A percentile compares a stretch with the other conserved stretches of the same genome.
Evolutionary conservation across 495 filamentous ascomycete genomes (phyloP).

Genomic region (Hypoxylon perforatum): DNA sequence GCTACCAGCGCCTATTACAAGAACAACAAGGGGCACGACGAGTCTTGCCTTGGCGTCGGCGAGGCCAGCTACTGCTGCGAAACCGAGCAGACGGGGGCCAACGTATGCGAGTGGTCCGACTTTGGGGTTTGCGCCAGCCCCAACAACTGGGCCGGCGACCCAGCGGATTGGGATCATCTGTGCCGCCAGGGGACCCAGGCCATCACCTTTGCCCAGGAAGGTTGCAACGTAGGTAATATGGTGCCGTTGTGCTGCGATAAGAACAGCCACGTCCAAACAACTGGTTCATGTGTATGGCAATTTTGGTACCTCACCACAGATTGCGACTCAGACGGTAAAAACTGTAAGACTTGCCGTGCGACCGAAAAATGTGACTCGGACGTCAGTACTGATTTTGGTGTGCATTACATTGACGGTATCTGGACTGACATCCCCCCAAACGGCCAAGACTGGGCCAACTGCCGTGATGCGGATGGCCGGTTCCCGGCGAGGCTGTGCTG

Average conservation of each 20-base stretch:
- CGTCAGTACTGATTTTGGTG: neutral
- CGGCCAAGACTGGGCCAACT: neutral
- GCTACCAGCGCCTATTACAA: neutral
- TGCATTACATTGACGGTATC: neutral
- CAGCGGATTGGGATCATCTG: neutral
- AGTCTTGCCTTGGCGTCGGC: neutral
- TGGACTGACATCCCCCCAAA: neutral
- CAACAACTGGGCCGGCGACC: neutral
- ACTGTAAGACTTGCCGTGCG: neutral
- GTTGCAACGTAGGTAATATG: neutral
- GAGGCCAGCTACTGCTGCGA: neutral
- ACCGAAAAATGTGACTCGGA: neutral
- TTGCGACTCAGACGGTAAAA: neutral
- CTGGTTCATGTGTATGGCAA: neutral
- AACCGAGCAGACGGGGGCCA: neutral
- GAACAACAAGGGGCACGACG: neutral
- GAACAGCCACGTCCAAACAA: neutral
- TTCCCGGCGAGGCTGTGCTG: neutral
- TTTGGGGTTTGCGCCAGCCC: neutral
- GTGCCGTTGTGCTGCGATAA: neutral
- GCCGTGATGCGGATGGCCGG: neutral
- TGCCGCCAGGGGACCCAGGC: neutral
- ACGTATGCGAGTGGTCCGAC: neutral
- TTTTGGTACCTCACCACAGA: neutral
- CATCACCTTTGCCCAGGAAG: neutral